Conservation (phyloP, 805 yeast species). For the Kodamaea laetipori region DNA sequence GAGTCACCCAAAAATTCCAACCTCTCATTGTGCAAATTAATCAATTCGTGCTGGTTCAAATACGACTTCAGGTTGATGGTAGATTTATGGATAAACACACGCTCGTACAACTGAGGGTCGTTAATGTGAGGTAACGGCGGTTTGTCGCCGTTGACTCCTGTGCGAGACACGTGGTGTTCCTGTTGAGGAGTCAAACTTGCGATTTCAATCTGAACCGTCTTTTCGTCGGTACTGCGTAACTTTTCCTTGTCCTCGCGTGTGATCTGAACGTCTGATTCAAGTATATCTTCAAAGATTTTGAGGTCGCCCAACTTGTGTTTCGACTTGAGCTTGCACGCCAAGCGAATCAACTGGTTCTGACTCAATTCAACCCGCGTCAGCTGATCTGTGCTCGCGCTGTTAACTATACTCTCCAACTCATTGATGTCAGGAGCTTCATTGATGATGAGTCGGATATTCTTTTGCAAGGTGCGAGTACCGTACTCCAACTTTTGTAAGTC, state of each 20-base stretch:
- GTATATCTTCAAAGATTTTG: conserved; percentile 57
- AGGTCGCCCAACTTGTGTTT: conserved; percentile 51
- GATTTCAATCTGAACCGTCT: conserved; percentile 11
- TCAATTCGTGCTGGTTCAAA: conserved; percentile 56
- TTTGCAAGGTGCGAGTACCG: conserved; percentile 33
- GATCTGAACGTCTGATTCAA: conserved; percentile 38
- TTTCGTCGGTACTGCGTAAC: conserved; percentile 7
- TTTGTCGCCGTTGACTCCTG: conserved; percentile 17
- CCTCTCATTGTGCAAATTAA: conserved; percentile 77
- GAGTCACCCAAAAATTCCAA: conserved; percentile 92
- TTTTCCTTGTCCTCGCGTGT: conserved; percentile 17
- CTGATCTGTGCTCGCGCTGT: conserved; percentile 35
- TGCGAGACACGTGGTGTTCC: conserved; percentile 10
- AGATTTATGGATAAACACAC: conserved; percentile 84
- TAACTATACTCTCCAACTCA: conserved; percentile 38
- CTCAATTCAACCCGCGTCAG: conserved; percentile 53
- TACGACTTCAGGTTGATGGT: conserved; percentile 58
- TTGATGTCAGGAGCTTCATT: conserved; percentile 57
- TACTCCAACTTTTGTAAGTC: conserved; percentile 44
- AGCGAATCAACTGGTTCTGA: conserved; percentile 53
- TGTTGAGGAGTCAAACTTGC: conserved; percentile 10
- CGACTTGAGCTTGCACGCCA: conserved; percentile 63
- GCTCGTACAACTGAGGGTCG: conserved; percentile 57
- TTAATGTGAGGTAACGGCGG: conserved; percentile 73
- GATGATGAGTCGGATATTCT: conserved; percentile 17